phyloP scores from a whole-genome alignment of 805 yeast genomes.

The Metschnikowia dekortorum region DNA sequence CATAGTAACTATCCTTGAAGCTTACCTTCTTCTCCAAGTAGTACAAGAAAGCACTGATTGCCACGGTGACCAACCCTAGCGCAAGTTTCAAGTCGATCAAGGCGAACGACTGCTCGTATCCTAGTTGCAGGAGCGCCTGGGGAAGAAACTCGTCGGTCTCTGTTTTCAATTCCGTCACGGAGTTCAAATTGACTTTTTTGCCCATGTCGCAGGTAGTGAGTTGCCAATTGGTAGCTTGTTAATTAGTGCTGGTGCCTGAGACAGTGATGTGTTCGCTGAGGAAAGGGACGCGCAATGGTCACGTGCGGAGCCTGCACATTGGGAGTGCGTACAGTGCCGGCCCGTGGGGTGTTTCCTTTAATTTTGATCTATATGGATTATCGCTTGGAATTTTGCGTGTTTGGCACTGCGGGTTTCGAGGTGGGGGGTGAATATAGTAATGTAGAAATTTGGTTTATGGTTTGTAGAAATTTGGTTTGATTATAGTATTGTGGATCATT shows the following conservation, averaged over 20 bases:
- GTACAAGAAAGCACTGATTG: constrained; percentile 43
- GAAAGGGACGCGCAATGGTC: neutral
- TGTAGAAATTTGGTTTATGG: no score
- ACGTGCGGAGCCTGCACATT: neutral
- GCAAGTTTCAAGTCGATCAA: constrained; percentile 45
- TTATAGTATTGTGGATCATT: no score
- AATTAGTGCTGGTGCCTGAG: no score
- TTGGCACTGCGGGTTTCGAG: no score
- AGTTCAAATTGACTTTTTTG: constrained; percentile 26
- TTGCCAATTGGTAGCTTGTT: no score
- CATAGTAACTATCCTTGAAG: constrained; percentile 36
- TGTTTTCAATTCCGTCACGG: constrained; percentile 44
- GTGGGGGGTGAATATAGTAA: no score
- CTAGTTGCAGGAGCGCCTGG: constrained; percentile 37
- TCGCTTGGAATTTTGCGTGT: no score
- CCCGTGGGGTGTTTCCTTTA: no score
- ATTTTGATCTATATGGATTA: no score
- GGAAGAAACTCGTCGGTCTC: constrained; percentile 49
- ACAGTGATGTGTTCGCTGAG: neutral
- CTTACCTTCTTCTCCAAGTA: constrained; percentile 45
- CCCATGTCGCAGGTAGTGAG: constrained; percentile 11
- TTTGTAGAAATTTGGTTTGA: no score
- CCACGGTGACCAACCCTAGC: constrained; percentile 46
- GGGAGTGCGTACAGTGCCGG: no score
- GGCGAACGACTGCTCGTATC: constrained; percentile 45